Conservation (phyloP, 169 alveolate genomes). For the Plasmodium gonderi region DNA sequence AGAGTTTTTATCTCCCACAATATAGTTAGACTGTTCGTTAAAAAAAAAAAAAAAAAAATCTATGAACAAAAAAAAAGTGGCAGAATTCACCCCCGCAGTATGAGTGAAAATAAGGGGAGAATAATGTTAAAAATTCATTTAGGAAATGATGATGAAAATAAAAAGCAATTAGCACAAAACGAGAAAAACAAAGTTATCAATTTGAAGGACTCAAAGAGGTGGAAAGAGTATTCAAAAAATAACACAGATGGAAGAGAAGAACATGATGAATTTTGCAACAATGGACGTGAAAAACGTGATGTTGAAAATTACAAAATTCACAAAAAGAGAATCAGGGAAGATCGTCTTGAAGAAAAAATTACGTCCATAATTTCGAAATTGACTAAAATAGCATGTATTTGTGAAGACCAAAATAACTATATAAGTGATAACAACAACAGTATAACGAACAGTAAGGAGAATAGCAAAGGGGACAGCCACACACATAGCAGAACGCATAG, state of each 20-base stretch:
- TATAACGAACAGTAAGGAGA: not conserved
- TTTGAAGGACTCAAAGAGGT: conserved; percentile 8
- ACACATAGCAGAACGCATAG: not conserved
- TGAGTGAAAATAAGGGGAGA: conserved; percentile 53
- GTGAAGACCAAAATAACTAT: conserved; percentile 57
- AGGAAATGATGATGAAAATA: conserved; percentile 14
- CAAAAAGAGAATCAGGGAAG: conserved; percentile 41
- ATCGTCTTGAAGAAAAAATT: conserved; percentile 43
- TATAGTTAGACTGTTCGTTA: too few species aligned
- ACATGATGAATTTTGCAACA: not conserved
- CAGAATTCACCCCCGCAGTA: not conserved
- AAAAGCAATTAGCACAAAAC: not conserved
- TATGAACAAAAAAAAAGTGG: not conserved
- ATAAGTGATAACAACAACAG: not conserved
- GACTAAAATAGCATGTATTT: conserved; percentile 65
- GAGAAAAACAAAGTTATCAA: not conserved
- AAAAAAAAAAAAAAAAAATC: too few species aligned
- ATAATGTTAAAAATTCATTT: conserved; percentile 41
- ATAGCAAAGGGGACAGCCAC: not conserved
- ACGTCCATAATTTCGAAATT: conserved; percentile 61
- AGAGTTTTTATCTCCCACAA: too few species aligned
- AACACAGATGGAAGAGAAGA: not conserved
- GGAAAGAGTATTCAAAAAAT: conserved; percentile 36
- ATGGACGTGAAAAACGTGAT: not conserved
- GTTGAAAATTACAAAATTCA: conserved; percentile 2